These are phyloP conservation scores for Cydonia oblonga DNA, from an alignment of 331 rosid genomes.

Conservation along the genomic window DNA sequence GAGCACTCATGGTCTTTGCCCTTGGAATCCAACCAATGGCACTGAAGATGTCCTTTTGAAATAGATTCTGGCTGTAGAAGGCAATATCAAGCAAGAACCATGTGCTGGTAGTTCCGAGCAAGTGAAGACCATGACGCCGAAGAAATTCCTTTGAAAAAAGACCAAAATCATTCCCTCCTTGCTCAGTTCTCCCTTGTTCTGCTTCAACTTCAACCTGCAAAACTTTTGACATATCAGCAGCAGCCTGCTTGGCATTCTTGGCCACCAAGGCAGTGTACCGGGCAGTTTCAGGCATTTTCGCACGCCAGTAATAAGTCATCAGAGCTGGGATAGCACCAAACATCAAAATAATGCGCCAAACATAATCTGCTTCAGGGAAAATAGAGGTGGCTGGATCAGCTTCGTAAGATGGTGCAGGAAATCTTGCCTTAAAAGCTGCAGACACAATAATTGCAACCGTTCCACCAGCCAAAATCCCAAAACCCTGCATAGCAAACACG, in stretches of 20 bases:
- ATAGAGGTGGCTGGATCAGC: slow-evolving; percentile 40
- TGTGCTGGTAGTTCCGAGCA: slow-evolving; percentile 61
- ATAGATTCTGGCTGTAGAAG: slow-evolving; percentile 76
- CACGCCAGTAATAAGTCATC: slow-evolving; percentile 65
- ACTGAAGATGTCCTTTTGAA: slow-evolving; percentile 72
- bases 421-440: slow-evolving; percentile 31
- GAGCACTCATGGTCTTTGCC: slow-evolving; percentile 64
- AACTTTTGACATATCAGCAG: slow-evolving; percentile 70
- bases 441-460: slow-evolving; percentile 58
- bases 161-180: slow-evolving; percentile 41
- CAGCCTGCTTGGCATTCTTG: slow-evolving; percentile 57
- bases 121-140: slow-evolving; percentile 61
- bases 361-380: slow-evolving; percentile 65
- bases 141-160: slow-evolving; percentile 44
- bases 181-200: slow-evolving; percentile 30
- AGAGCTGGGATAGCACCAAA: slow-evolving; percentile 77
- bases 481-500: slow-evolving; percentile 89
- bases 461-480: slow-evolving; percentile 77
- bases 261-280: slow-evolving; percentile 88
- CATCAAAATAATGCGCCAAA: slow-evolving; percentile 73
- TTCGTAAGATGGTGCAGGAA: slow-evolving; percentile 38
- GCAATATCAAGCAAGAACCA: slow-evolving; percentile 85
- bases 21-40: slow-evolving; percentile 76
- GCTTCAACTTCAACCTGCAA: slow-evolving; percentile 53
- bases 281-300: slow-evolving; percentile 90